Evolutionary conservation across 306 rosid genomes (phyloP).

Genomic region (Dicorynia guianensis): DNA sequence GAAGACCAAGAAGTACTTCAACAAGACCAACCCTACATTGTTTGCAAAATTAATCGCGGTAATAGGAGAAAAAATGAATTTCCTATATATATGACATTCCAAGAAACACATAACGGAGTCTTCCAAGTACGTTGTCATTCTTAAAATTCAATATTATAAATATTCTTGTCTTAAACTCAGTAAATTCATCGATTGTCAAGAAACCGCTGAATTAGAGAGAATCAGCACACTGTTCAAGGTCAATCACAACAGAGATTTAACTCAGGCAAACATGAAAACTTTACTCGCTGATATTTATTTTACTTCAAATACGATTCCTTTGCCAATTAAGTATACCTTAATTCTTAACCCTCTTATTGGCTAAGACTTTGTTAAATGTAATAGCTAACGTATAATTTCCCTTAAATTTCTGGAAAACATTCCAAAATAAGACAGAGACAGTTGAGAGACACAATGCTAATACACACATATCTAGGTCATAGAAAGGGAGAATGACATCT

Average conservation of each 20-base stretch:
- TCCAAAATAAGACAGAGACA: constrained; percentile 2
- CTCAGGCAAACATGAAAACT: neutral
- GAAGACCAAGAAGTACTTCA: constrained; percentile 98
- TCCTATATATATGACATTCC: neutral
- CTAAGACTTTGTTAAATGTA: neutral
- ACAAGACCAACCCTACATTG: constrained; percentile 94
- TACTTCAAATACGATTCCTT: neutral
- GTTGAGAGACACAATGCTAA: neutral
- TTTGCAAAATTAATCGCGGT: constrained; percentile 40
- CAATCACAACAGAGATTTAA: constrained; percentile 12
- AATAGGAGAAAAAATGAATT: constrained; percentile 20
- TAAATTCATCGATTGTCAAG: constrained; percentile 24
- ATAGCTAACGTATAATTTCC: neutral
- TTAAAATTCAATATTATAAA: neutral
- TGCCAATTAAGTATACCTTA: neutral
- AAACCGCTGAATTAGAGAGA: constrained; percentile 9
- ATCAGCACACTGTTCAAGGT: constrained; percentile 1
- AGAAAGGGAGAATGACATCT: neutral
- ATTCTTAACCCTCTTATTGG: neutral
- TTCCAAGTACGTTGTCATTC: constrained; percentile 17
- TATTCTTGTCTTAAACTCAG: constrained; percentile 3
- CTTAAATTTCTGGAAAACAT: neutral
- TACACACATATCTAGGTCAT: neutral
- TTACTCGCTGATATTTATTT: neutral
- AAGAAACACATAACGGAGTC: constrained; percentile 4